Percentiles rank a stretch among this genome's conserved stretches.
phyloP scores from a whole-genome alignment of 257 asterid genomes.

The Gentiana macrophylla region DNA sequence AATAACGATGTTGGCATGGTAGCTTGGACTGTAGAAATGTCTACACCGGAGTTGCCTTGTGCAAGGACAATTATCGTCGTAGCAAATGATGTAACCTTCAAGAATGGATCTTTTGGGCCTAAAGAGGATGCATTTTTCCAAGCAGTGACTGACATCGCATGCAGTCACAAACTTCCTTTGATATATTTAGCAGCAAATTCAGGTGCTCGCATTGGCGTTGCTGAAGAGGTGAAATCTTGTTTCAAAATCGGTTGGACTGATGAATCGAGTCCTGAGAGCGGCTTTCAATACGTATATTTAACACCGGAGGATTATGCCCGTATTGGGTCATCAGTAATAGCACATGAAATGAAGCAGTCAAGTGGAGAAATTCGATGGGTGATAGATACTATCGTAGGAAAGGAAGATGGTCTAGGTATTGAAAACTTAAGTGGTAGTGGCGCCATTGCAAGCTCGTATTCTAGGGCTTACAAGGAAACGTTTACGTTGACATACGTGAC shows the following conservation, averaged over 20 bases:
- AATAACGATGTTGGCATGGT: slow-evolving; percentile 93
- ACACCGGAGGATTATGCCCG: slow-evolving; percentile 75
- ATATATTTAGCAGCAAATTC: slow-evolving; percentile 95
- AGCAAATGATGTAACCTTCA: slow-evolving; percentile 86
- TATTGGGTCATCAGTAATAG: slow-evolving; percentile 64
- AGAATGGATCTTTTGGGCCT: slow-evolving; percentile 93
- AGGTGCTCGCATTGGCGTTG: slow-evolving; percentile 98
- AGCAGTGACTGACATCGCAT: slow-evolving; percentile 83
- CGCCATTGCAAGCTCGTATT: slow-evolving; percentile 96
- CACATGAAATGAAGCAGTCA: slow-evolving; percentile 54
- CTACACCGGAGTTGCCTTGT: slow-evolving; percentile 88
- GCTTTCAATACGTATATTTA: slow-evolving; percentile 81
- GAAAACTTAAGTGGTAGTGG: slow-evolving; percentile 90
- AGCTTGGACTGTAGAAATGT: slow-evolving; percentile 93
- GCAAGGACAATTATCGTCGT: slow-evolving; percentile 76
- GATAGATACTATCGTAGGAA: slow-evolving; percentile 79
- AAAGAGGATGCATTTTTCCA: slow-evolving; percentile 88
- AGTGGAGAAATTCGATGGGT: slow-evolving; percentile 84
- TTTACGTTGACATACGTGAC: slow-evolving; percentile 91
- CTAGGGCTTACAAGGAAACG: slow-evolving; percentile 84
- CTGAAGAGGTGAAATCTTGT: slow-evolving; percentile 96
- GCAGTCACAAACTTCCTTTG: slow-evolving; percentile 69
- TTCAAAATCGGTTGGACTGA: slow-evolving; percentile 98
- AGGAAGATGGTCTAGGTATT: slow-evolving; percentile 84
- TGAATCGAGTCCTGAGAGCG: slow-evolving; percentile 79